These are phyloP conservation scores for Myxozyma lipomycoides DNA, from an alignment of 805 yeast genomes.

Conservation along the genomic window DNA sequence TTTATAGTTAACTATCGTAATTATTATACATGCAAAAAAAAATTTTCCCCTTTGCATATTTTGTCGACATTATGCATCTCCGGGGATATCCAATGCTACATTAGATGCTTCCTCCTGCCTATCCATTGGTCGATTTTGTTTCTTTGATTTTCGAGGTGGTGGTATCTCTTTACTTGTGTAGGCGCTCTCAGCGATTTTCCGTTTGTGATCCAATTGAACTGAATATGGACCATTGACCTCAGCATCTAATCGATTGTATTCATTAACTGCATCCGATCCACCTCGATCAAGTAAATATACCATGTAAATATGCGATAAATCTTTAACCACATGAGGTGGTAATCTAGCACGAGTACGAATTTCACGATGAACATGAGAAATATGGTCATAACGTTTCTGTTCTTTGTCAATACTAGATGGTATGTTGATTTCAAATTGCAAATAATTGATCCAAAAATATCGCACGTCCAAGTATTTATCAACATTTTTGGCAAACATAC, in stretches of 20 bases:
- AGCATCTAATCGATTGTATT: constrained; percentile 27
- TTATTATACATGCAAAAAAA: neutral
- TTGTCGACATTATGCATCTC: neutral
- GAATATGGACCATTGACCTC: constrained; percentile 31
- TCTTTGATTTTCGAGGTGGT: neutral
- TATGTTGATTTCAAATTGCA: constrained; percentile 34
- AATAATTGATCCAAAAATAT: constrained; percentile 36
- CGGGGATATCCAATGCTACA: constrained; percentile 17
- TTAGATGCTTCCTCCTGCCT: constrained; percentile 13
- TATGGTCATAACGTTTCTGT: constrained; percentile 8
- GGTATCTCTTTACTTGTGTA: constrained; percentile 5
- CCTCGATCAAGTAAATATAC: constrained; percentile 31
- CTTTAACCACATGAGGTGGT: constrained; percentile 31
- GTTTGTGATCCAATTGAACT: constrained; percentile 18
- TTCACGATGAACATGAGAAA: constrained; percentile 17
- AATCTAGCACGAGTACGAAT: constrained; percentile 30
- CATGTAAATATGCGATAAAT: constrained; percentile 33
- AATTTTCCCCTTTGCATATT: neutral
- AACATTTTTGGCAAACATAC: constrained; percentile 27
- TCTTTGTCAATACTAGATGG: constrained; percentile 17
- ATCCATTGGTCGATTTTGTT: constrained; percentile 7
- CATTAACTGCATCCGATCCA: constrained; percentile 20
- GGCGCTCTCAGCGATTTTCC: constrained; percentile 14
- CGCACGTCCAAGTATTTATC: constrained; percentile 28
- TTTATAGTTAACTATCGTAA: neutral